Evolutionary conservation across 441 rosid species (phyloP).

Genomic region (Cnidoscolus chayamansa): DNA sequence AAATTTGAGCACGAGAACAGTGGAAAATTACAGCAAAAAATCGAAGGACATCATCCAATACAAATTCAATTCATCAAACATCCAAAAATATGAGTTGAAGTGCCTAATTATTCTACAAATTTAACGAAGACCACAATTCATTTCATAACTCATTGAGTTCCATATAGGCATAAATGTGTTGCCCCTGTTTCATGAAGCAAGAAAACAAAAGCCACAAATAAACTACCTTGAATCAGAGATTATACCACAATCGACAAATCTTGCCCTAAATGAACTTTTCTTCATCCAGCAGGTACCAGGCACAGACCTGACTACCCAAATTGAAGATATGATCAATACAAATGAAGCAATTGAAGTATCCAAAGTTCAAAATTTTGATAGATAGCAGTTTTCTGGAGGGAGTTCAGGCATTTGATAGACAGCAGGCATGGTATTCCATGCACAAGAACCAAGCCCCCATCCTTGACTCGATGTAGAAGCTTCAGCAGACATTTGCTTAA

Average conservation of each 20-base stretch:
- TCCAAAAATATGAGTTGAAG: slow-evolving; percentile 22
- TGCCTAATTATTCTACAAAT: slow-evolving; percentile 30
- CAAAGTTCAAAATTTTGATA: slow-evolving; percentile 24
- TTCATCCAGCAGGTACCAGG: slow-evolving; percentile 22
- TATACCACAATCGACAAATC: slow-evolving; percentile 23
- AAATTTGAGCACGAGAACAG: neutral
- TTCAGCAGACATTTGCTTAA: slow-evolving; percentile 49
- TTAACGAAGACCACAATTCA: slow-evolving; percentile 26
- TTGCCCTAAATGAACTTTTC: slow-evolving; percentile 20
- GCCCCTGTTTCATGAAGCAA: slow-evolving; percentile 20
- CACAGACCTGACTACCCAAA: slow-evolving; percentile 16
- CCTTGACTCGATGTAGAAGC: slow-evolving; percentile 50
- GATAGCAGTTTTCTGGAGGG: slow-evolving; percentile 39
- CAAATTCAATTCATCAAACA: slow-evolving; percentile 17
- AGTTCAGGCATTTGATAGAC: slow-evolving; percentile 74
- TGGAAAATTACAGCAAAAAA: slow-evolving; percentile 3
- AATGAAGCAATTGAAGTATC: slow-evolving; percentile 21
- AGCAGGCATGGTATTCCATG: slow-evolving; percentile 88
- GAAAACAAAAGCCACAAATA: slow-evolving; percentile 30
- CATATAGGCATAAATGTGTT: slow-evolving; percentile 24
- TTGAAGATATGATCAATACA: slow-evolving; percentile 29
- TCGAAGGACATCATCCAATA: neutral
- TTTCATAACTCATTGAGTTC: slow-evolving; percentile 19
- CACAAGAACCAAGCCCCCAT: slow-evolving; percentile 58
- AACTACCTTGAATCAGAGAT: slow-evolving; percentile 23